These are phyloP conservation scores for Cornus kousa DNA, from an alignment of 148 eudicot species.

Conservation along the genomic window DNA sequence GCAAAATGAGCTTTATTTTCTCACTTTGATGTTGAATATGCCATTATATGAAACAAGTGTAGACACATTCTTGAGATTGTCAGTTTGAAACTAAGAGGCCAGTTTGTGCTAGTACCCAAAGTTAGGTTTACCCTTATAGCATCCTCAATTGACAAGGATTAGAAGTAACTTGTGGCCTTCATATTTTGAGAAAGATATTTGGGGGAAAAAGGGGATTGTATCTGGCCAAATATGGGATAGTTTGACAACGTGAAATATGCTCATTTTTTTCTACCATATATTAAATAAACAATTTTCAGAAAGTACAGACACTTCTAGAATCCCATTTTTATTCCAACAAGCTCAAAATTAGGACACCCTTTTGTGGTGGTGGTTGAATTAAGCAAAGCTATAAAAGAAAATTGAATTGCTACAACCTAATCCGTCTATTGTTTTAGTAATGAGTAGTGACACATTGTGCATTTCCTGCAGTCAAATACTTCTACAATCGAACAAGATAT, in stretches of 20 bases:
- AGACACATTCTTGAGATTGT: no score
- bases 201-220: no score
- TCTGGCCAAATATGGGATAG: no score
- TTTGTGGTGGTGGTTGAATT: neutral
- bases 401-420: neutral
- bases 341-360: neutral
- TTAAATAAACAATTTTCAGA: neutral
- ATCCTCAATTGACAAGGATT: no score
- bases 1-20: neutral
- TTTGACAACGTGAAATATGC: neutral
- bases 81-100: no score
- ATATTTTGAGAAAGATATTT: no score
- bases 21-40: neutral
- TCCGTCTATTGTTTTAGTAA: neutral
- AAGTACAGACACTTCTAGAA: neutral
- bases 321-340: neutral
- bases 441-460: neutral
- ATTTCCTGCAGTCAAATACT: constrained; percentile 50
- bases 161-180: no score
- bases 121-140: no score
- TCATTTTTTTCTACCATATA: neutral
- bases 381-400: neutral
- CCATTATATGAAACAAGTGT: no score
- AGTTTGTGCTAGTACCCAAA: no score
- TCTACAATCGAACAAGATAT: constrained; percentile 61